These are phyloP conservation scores for Pseudocercospora eumusae DNA, from an alignment of 2,329 filamentous ascomycete species.

Conservation along the genomic window DNA sequence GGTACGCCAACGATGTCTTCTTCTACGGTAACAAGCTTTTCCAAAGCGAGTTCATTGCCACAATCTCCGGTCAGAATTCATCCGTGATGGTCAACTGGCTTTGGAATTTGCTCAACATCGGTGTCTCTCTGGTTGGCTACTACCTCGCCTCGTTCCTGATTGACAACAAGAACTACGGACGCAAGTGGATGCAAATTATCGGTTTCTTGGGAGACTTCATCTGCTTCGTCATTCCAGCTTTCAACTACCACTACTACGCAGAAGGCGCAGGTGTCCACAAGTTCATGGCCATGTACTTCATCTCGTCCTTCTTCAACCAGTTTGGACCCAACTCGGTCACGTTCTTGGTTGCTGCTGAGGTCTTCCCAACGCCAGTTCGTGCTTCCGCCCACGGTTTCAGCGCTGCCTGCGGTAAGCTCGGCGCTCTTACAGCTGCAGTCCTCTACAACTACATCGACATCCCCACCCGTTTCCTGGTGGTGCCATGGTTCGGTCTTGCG, in stretches of 20 bases:
- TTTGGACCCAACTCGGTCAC: conserved; percentile 96
- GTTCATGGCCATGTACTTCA: conserved; percentile 99
- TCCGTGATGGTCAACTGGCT: conserved; percentile 86
- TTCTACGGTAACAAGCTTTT: conserved; percentile 99
- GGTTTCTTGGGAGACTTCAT: conserved; percentile 93
- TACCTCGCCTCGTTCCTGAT: conserved; percentile 86
- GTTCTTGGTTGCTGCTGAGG: conserved; percentile 92
- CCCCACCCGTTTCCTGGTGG: conserved; percentile 83
- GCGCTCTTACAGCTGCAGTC: conserved; percentile 81
- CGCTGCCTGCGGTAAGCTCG: conserved; percentile 86
- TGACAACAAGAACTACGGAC: conserved; percentile 94
- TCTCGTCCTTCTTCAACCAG: conserved; percentile 98
- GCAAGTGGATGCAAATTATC: conserved; percentile 93
- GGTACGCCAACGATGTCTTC: conserved; percentile 98
- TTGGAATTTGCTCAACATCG: conserved; percentile 90
- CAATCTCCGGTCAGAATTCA: conserved; percentile 62
- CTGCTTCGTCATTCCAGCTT: conserved; percentile 88
- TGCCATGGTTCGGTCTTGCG: conserved; percentile 90
- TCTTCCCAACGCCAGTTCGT: conserved; percentile 92
- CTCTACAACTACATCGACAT: conserved; percentile 93
- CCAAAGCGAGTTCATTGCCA: conserved; percentile 83
- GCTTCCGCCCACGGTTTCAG: conserved; percentile 93
- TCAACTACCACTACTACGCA: conserved; percentile 83
- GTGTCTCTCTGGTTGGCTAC: conserved; percentile 83
- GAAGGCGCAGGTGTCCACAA: conserved; percentile 68